A percentile compares a stretch with the other conserved stretches of the same genome.
These are phyloP conservation scores for Mycena metata DNA, from an alignment of 768 basidiomycete genomes.

Conservation along the genomic window DNA sequence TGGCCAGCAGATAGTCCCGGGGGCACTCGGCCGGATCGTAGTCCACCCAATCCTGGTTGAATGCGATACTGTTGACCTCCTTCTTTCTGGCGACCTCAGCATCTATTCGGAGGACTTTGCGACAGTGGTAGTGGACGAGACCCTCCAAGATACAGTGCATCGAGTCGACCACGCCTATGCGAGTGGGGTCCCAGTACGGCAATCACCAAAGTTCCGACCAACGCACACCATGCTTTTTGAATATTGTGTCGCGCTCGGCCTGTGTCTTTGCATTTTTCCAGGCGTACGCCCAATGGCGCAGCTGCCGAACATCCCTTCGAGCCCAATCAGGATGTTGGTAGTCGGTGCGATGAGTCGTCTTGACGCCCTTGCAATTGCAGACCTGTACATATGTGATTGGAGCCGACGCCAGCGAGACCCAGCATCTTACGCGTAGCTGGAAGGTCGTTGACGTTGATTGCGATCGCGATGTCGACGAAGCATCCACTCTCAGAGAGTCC, in stretches of 20 bases:
- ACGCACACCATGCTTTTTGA: slow-evolving; percentile 39
- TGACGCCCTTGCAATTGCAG: slow-evolving; percentile 41
- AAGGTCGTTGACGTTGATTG: slow-evolving; percentile 47
- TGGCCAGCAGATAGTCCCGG: slow-evolving; percentile 16
- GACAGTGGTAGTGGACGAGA: too few species aligned
- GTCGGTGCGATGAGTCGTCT: slow-evolving; percentile 30
- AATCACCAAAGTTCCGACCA: slow-evolving; percentile 46
- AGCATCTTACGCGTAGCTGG: slow-evolving; percentile 43
- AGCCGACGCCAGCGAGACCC: slow-evolving; percentile 39
- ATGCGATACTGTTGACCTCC: slow-evolving; percentile 17
- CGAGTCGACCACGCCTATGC: slow-evolving; percentile 45
- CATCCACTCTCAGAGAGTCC: slow-evolving; percentile 16
- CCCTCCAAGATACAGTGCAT: slow-evolving; percentile 48
- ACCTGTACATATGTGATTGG: slow-evolving; percentile 45
- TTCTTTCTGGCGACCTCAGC: slow-evolving; percentile 34
- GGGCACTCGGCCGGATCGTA: slow-evolving; percentile 31
- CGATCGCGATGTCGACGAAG: slow-evolving; percentile 17
- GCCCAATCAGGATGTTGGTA: slow-evolving; percentile 32
- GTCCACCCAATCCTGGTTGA: slow-evolving; percentile 31
- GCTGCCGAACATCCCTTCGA: slow-evolving; percentile 21
- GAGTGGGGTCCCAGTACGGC: slow-evolving; percentile 47
- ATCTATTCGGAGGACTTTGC: too few species aligned
- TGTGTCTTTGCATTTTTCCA: slow-evolving; percentile 30
- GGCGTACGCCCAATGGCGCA: slow-evolving; percentile 31
- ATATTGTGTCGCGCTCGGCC: slow-evolving; percentile 35